These are phyloP conservation scores for Leucosporidium scottii DNA, from an alignment of 768 basidiomycete genomes.

Conservation along the genomic window DNA sequence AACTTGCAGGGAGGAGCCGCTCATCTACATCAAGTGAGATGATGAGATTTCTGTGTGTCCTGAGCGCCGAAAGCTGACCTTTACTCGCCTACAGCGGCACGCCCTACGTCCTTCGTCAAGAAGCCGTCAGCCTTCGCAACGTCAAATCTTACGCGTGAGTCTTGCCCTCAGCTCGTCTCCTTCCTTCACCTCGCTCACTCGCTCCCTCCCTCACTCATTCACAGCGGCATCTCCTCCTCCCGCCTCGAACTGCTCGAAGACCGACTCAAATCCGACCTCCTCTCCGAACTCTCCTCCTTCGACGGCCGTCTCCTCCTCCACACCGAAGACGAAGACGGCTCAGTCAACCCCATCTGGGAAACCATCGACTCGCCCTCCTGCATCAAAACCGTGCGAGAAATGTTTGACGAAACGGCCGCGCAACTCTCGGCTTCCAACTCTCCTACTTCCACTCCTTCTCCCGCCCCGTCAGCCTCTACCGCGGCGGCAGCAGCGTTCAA, in stretches of 20 bases:
- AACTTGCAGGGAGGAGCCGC: conserved; percentile 46
- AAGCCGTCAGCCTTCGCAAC: conserved; percentile 79
- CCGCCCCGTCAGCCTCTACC: too few species aligned
- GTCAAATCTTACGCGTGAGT: conserved; percentile 65
- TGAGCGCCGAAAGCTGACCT: neutral
- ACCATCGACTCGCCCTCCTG: conserved; percentile 47
- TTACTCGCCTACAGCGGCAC: conserved; percentile 48
- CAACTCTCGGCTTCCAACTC: conserved; percentile 1
- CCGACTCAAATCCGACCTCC: conserved; percentile 76
- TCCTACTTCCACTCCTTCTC: neutral
- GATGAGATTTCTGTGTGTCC: too few species aligned
- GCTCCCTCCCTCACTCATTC: neutral
- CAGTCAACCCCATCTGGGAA: conserved; percentile 92
- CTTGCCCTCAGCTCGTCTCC: too few species aligned
- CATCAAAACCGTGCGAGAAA: conserved; percentile 79
- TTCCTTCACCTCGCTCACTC: neutral
- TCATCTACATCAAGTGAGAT: conserved; percentile 69
- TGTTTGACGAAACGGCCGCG: conserved; percentile 54
- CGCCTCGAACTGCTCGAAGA: conserved; percentile 87
- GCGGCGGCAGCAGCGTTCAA: conserved; percentile 47
- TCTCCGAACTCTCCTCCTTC: conserved; percentile 71
- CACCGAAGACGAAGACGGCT: conserved; percentile 76
- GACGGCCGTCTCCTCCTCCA: conserved; percentile 80
- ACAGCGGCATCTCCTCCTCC: conserved; percentile 86
- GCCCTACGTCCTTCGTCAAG: conserved; percentile 75